Conservation (phyloP, 2,329 filamentous ascomycete species). For the Calonectria multiphialidica region DNA sequence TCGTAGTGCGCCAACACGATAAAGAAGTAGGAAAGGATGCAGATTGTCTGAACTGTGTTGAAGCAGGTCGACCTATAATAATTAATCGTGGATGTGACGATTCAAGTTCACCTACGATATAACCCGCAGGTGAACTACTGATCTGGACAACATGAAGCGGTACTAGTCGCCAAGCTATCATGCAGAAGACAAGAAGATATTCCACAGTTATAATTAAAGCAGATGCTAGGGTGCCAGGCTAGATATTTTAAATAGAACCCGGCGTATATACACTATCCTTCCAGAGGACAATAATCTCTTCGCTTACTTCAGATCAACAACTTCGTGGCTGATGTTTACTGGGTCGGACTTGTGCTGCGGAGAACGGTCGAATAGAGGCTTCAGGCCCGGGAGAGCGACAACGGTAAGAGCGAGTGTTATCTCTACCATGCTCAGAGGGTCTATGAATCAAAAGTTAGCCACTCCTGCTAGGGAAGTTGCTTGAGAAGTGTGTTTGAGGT, state of each 20-base stretch:
- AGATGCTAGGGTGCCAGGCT: background rate
- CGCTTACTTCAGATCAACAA: constrained; percentile 17
- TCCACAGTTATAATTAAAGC: too few relatives aligned
- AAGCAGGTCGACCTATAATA: too few relatives aligned
- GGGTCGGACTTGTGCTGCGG: constrained; percentile 21
- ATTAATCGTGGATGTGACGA: too few relatives aligned
- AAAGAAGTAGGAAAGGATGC: too few relatives aligned
- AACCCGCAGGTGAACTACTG: too few relatives aligned
- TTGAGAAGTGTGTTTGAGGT: background rate
- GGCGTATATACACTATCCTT: background rate
- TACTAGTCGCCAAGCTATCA: too few relatives aligned
- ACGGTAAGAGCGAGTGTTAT: constrained; percentile 34
- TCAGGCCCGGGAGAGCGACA: constrained; percentile 36
- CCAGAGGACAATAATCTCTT: background rate
- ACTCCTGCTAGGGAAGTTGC: background rate
- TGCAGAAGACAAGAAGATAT: too few relatives aligned
- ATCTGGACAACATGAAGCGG: too few relatives aligned
- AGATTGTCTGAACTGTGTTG: too few relatives aligned
- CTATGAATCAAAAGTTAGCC: background rate
- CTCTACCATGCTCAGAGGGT: constrained; percentile 39
- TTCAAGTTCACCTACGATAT: too few relatives aligned
- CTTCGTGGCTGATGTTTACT: constrained; percentile 17
- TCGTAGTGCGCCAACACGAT: too few relatives aligned
- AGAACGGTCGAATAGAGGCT: constrained; percentile 28
- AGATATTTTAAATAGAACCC: background rate